These are phyloP conservation scores for Yarrowia porcina DNA, from an alignment of 805 yeast genomes.

Conservation along the genomic window DNA sequence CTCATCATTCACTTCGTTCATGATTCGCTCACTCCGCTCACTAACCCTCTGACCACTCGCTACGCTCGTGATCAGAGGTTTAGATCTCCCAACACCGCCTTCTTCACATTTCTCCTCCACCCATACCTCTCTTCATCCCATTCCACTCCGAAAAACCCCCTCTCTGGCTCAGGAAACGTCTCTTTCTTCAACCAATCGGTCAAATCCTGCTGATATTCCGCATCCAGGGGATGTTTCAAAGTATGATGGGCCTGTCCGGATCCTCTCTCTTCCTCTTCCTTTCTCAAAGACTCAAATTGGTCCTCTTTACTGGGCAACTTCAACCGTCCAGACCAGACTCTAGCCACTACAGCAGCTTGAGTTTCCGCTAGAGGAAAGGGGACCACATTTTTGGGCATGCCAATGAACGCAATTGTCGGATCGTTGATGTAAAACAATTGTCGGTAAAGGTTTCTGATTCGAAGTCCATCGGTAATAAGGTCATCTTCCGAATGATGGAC, in stretches of 20 bases:
- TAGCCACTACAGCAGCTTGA: slow-evolving; percentile 63
- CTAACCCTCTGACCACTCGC: background rate
- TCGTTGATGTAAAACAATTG: slow-evolving; percentile 48
- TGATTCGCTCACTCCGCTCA: too few species aligned
- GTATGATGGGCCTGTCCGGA: slow-evolving; percentile 51
- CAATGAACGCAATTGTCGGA: slow-evolving; percentile 62
- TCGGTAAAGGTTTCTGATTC: slow-evolving; percentile 43
- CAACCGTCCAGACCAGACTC: slow-evolving; percentile 58
- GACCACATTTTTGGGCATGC: slow-evolving; percentile 41
- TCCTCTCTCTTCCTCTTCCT: slow-evolving; percentile 46
- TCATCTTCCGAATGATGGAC: slow-evolving; percentile 28
- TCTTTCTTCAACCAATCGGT: slow-evolving; percentile 4
- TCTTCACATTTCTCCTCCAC: background rate
- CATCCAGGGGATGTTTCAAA: slow-evolving; percentile 55
- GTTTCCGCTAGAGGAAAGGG: slow-evolving; percentile 44
- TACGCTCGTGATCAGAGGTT: background rate
- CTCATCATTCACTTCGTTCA: too few species aligned
- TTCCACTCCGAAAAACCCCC: slow-evolving; percentile 20
- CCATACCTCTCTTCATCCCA: slow-evolving; percentile 9
- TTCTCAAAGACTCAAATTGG: slow-evolving; percentile 47
- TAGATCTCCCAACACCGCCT: background rate
- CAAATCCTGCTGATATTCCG: slow-evolving; percentile 42
- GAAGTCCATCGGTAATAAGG: slow-evolving; percentile 47
- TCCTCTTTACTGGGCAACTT: slow-evolving; percentile 47
- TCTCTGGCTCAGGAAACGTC: background rate